Evolutionary conservation across 202 grass and related monocot genomes (phyloP), one percentile per base, ranked within the genome.

Genomic region (Digitaria exilis): DNA sequence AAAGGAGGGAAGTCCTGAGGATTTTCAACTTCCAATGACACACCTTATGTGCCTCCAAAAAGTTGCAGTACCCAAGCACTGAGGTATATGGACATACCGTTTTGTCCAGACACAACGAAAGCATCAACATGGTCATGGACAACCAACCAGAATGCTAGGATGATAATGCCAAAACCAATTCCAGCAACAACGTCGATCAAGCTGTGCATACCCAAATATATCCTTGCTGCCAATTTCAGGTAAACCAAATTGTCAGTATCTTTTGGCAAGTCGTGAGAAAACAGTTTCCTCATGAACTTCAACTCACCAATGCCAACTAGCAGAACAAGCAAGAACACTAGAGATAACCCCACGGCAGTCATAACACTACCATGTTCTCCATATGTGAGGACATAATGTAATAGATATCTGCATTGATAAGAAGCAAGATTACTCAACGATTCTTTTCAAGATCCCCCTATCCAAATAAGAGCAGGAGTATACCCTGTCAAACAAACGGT

Each of bases 141-240:
- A 72, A 42, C 60, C 76, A 98, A 58, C 96, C 96, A 98, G 76
- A 96, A 96, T 17, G 75, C 85, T 82, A 98, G 93, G 64, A 98
- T 96, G n/a, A 85, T 18, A 31, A 92, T 24, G 35, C 96, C 96
- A 79, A 96, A 89, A 71, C 41, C 43, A 64, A 92, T 82, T 69
- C 96, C 96, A 83, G 91, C 86, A 21, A 82, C 72, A 76, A 96
- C 93, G 71, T 98, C 96, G 1, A 65, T 92, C 83, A 92, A 69
- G 84, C 96, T 99, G 80, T 99, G 96, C 96, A 99, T 99, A 44
- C 96, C 96, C 73, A 99, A 74, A 82, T 99, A 99, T 81, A 99
- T 88, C 77, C 96, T 90, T 24, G 87, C 96, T 99, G 75, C 55
- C 19, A 79, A 88, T 81, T 78, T 82, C n/a, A 82, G 73, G 59